A percentile compares a stretch with the other conserved stretches of the same genome.
Evolutionary conservation across 768 basidiomycete species (phyloP).

Genomic region (Cytidiella melzeri): DNA sequence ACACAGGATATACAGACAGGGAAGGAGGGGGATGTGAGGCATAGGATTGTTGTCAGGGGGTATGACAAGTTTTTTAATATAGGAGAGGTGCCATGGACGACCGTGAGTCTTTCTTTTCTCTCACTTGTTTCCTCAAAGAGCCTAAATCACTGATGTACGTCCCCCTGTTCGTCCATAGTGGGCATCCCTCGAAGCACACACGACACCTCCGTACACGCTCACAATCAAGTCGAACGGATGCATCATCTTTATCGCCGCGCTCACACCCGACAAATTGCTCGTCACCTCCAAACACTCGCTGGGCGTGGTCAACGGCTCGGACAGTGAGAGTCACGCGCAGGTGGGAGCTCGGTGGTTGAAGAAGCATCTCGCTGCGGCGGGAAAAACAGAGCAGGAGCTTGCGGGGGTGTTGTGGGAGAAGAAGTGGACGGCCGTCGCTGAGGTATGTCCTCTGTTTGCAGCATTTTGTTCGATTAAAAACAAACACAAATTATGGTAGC

Average conservation of each 20-base stretch:
- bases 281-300: constrained; percentile 92
- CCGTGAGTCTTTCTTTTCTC: constrained; percentile 47
- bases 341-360: constrained; percentile 81
- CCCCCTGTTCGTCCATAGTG: constrained; percentile 44
- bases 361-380: constrained; percentile 53
- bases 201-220: constrained; percentile 72
- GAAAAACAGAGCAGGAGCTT: constrained; percentile 67
- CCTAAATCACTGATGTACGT: too few species aligned
- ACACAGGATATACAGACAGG: constrained; percentile 40
- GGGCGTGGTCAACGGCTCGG: constrained; percentile 40
- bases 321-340: constrained; percentile 59
- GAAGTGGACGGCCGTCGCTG: constrained; percentile 86
- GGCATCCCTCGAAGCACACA: constrained; percentile 62
- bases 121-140: not conserved
- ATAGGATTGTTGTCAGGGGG: constrained; percentile 77
- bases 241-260: constrained; percentile 89
- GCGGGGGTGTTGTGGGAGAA: constrained; percentile 72
- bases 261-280: constrained; percentile 67
- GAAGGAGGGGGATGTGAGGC: constrained; percentile 24
- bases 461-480: not conserved
- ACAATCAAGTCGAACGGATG: constrained; percentile 96
- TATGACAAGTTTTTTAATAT: constrained; percentile 99
- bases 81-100: constrained; percentile 92
- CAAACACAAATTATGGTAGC: constrained; percentile 36
- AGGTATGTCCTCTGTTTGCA: constrained; percentile 46